phyloP scores from a whole-genome alignment of 805 yeast genomes.

The Ogataea nitratoaversa region DNA sequence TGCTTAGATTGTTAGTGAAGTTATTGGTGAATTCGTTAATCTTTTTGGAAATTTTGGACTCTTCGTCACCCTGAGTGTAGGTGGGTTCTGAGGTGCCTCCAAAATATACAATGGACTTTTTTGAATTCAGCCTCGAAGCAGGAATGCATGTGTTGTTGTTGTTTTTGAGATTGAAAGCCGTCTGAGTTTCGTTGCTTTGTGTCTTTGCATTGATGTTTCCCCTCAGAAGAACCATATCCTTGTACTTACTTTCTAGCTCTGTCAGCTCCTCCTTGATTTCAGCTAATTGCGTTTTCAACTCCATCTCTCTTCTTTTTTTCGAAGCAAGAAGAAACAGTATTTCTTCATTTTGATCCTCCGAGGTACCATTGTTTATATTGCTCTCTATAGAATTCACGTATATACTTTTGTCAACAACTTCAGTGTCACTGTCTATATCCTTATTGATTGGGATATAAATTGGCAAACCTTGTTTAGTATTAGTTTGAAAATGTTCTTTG shows the following conservation, averaged over 20 bases:
- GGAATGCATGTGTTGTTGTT: slow-evolving; percentile 1
- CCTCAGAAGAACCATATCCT: slow-evolving; percentile 5
- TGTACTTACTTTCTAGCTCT: slow-evolving; percentile 32
- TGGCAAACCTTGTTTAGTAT: slow-evolving; percentile 28
- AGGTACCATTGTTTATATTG: not conserved
- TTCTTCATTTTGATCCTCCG: slow-evolving; percentile 7
- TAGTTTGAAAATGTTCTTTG: not conserved
- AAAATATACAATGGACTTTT: slow-evolving; percentile 13
- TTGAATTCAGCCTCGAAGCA: not conserved
- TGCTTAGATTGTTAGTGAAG: slow-evolving; percentile 19
- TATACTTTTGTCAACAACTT: too few relatives aligned
- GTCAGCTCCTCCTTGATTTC: slow-evolving; percentile 36
- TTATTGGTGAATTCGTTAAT: slow-evolving; percentile 23
- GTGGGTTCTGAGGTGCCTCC: slow-evolving; percentile 1
- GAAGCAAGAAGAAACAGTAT: slow-evolving; percentile 40
- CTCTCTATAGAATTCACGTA: not conserved
- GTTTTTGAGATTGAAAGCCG: not conserved
- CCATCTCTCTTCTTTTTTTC: slow-evolving; percentile 51
- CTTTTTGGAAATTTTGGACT: slow-evolving; percentile 13
- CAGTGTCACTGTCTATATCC: slow-evolving; percentile 1
- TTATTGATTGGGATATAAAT: slow-evolving; percentile 32
- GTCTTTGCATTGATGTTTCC: not conserved
- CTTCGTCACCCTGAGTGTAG: slow-evolving; percentile 7
- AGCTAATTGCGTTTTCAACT: slow-evolving; percentile 42
- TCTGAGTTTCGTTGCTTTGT: too few relatives aligned